phyloP scores from a whole-genome alignment of 1,139 yeast genomes.

The Candida buenavistaensis region DNA sequence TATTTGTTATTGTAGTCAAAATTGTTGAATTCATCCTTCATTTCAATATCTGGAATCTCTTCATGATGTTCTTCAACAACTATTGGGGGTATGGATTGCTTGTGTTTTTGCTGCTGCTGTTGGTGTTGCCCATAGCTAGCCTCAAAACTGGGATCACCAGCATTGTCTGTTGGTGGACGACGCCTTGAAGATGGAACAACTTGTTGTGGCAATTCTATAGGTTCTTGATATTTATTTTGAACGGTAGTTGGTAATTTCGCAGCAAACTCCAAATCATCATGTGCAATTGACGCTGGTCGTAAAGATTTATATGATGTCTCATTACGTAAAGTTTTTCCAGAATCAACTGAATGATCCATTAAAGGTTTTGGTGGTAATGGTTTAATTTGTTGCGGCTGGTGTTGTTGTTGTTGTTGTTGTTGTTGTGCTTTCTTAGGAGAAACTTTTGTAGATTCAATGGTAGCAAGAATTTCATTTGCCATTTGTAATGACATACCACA shows the following conservation, averaged over 20 bases:
- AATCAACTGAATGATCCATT: conserved; percentile 9
- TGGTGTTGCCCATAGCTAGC: conserved; percentile 8
- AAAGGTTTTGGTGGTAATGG: conserved; percentile 13
- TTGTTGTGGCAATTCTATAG: conserved; percentile 30
- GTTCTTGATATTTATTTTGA: conserved; percentile 33
- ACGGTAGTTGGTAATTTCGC: conserved; percentile 38
- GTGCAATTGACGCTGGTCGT: conserved; percentile 6
- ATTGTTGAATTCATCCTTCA: conserved; percentile 19
- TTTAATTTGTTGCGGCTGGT: conserved; percentile 16
- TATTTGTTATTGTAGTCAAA: conserved; percentile 33
- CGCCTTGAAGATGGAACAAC: conserved; percentile 6
- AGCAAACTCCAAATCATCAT: conserved; percentile 13
- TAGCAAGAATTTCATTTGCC: conserved; percentile 84
- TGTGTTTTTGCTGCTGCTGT: conserved; percentile 12
- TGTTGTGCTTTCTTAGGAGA: conserved; percentile 13
- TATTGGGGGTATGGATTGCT: conserved; percentile 7
- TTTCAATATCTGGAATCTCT: conserved; percentile 5
- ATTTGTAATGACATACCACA: conserved; percentile 99
- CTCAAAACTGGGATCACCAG: conserved; percentile 8
- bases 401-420: conserved; percentile 11
- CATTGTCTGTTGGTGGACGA: conserved; percentile 10
- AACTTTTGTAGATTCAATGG: conserved; percentile 67
- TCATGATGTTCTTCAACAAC: conserved; percentile 5
- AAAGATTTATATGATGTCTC: conserved; percentile 5
- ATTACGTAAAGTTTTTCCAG: conserved; percentile 14